A percentile compares a stretch with the other conserved stretches of the same genome.
Conservation (phyloP, 1,284 basidiomycete species). For the Thelephora terrestris region DNA sequence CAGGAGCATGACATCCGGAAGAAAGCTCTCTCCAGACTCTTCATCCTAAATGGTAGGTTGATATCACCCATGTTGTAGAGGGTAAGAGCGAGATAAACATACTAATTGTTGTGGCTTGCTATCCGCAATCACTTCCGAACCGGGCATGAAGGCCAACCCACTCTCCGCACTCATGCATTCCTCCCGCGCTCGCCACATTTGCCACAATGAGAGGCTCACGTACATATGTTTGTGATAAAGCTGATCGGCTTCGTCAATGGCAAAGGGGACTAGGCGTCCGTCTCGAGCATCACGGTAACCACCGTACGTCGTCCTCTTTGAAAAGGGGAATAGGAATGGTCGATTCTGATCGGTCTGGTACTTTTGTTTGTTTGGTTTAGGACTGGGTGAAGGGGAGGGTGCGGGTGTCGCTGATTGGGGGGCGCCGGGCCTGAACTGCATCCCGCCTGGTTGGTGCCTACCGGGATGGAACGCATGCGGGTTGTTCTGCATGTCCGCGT, state of each 20-base stretch:
- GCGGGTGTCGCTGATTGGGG: constrained; percentile 77
- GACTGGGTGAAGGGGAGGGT: constrained; percentile 80
- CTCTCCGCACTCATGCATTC: constrained; percentile 93
- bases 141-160: constrained; percentile 74
- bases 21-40: constrained; percentile 46
- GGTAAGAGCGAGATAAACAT: constrained; percentile 10
- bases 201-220: constrained; percentile 79
- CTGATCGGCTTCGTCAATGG: constrained; percentile 91
- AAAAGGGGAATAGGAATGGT: constrained; percentile 95
- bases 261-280: constrained; percentile 74
- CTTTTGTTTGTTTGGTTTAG: constrained; percentile 95
- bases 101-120: constrained; percentile 28
- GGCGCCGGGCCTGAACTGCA: constrained; percentile 35
- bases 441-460: constrained; percentile 27
- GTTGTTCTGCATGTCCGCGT: constrained; percentile 36
- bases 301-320: constrained; percentile 31
- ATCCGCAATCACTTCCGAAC: constrained; percentile 37
- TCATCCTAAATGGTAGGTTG: constrained; percentile 34
- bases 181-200: constrained; percentile 93
- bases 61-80: neutral
- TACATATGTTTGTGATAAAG: constrained; percentile 90
- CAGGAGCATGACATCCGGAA: constrained; percentile 55
- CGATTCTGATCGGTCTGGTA: constrained; percentile 96
- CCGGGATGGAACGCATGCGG: constrained; percentile 36
- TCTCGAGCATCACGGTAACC: constrained; percentile 30